Evolutionary conservation across 164 flowering plant genomes (phyloP), one percentile per base, ranked within the genome.

Genomic region (Berberis vulgaris): DNA sequence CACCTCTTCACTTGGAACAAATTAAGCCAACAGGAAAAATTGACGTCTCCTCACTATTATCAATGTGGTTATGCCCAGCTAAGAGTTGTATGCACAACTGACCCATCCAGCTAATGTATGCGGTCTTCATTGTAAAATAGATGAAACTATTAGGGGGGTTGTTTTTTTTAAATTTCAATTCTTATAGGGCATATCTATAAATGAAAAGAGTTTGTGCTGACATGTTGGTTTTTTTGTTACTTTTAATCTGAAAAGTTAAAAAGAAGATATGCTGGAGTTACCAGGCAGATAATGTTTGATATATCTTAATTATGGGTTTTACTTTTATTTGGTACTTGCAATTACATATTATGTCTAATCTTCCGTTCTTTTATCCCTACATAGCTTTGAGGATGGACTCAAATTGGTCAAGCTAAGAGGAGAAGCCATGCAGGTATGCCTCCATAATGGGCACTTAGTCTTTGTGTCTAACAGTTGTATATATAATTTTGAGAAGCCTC

Each of bases 371-470:
- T 26, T 26, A 26, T 26, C 26, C 26, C 26, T 26, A 26, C 26
- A 1, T 9, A 95, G 97, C 82, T 95, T 95, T 76, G 99, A 95
- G 80, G 97, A 95, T 80, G 99, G 99, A 55, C 91, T 95, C 60
- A 89, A 86, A 84, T 83, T 95, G 76, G 97, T 95, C 66, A 91
- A 95, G 78, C 80, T 91, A 44, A 76, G 97, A 76, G 99, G 99
- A 68, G 96, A 95, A 81, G 99, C 97, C 12, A 95, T 95, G 99
- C 97, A 95, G 97, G 99, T 89, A 72, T 38, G 49, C 60, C 43
- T 7, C 5, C 38, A 26, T 52, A 63, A 9, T 26, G 13, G 42
- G 9, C n/a, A 52, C 2, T 3, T 52, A 12, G n/a, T 4, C 2
- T 10, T 6, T 10, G 54, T 10, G n/a, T 52, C 54, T 10, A 26